Evolutionary conservation across 768 basidiomycete genomes (phyloP).

Genomic region (Boletus vermiculosoides): DNA sequence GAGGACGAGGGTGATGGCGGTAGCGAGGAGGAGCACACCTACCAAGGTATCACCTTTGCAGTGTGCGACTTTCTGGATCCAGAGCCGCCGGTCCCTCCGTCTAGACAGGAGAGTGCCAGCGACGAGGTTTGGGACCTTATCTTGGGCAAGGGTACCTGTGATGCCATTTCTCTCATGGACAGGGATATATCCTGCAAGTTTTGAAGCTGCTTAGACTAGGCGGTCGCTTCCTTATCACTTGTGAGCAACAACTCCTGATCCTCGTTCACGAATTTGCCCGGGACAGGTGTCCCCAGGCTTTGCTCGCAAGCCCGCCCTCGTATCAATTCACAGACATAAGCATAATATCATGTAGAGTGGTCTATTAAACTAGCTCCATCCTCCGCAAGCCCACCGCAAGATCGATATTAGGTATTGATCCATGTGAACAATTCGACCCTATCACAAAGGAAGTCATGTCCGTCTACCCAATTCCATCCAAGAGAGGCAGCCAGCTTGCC

Average conservation of each 20-base stretch:
- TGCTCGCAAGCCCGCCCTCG: not conserved
- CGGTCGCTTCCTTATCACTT: slow-evolving; percentile 76
- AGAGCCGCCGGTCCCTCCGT: slow-evolving; percentile 39
- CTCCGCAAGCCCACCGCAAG: not conserved
- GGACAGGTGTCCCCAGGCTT: not conserved
- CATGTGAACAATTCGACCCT: not conserved
- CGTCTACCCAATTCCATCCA: slow-evolving; percentile 17
- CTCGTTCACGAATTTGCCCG: not conserved
- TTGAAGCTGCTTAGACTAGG: slow-evolving; percentile 58
- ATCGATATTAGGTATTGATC: not conserved
- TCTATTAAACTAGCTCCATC: not conserved
- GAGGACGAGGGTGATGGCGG: too few relatives aligned
- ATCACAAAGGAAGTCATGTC: slow-evolving; percentile 4
- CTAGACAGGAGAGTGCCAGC: slow-evolving; percentile 1
- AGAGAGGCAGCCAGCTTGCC: slow-evolving; percentile 23
- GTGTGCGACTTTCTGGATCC: slow-evolving; percentile 65
- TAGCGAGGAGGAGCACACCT: not conserved
- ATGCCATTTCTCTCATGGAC: slow-evolving; percentile 74
- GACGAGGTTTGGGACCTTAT: slow-evolving; percentile 63
- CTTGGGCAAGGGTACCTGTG: slow-evolving; percentile 87
- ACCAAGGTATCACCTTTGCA: slow-evolving; percentile 45
- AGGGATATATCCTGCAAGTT: slow-evolving; percentile 68
- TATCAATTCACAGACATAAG: too few relatives aligned
- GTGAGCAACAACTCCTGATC: slow-evolving; percentile 41
- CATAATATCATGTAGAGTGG: not conserved